Evolutionary conservation across 2,329 filamentous ascomycete species (phyloP), one percentile per base, ranked within the genome.

Genomic region (Bipolaris bicolor): DNA sequence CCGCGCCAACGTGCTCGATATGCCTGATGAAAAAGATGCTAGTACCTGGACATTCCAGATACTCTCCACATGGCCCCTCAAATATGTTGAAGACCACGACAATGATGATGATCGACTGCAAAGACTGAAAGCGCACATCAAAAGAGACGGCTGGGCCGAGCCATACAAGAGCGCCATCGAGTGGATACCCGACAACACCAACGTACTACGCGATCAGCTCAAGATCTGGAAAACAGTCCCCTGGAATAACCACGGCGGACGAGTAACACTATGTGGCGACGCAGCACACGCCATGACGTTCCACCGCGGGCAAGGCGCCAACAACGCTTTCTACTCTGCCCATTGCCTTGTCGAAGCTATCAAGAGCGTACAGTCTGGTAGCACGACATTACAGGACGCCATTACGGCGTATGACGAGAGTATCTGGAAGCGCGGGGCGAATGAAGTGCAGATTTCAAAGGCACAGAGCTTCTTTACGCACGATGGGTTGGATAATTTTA

Each of bases 241-340:
- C 2, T 78, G 76, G 75, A 67, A 76, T 13, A 76, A 71, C 31
- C 60, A 62, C 2, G 59, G 58, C 6, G 75, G 74, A 13, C 57
- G 72, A 22, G 65, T 77, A 7, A 76, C 74, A 20, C 55, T 78
- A 3, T 73, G 71, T 15, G 76, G 75, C 2, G 76, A 78, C 55
- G 73, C 75, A 31, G 76, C 75, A n/a, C 76, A 78, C 61, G 70
- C 76, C 3, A 79, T 79, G 77, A 76, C 76, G 0, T 76, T 75
- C 15, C 74, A 77, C 47, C 73, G 74, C n/a, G 75, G 73, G 1
- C 75, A 77, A 61, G 73, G 73, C 6, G 67, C 75, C 16, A 77
- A 77, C 46, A 75, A 77, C 34, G 71, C 74, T 4, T 71, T 77
- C 16, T 70, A 67, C 45, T 76, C 76, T 46, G 72, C 68, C 3